Percentiles rank a stretch among this genome's conserved stretches.
Conservation (phyloP, 2,329 filamentous ascomycete species). For the Arthrobotrys conoides region DNA sequence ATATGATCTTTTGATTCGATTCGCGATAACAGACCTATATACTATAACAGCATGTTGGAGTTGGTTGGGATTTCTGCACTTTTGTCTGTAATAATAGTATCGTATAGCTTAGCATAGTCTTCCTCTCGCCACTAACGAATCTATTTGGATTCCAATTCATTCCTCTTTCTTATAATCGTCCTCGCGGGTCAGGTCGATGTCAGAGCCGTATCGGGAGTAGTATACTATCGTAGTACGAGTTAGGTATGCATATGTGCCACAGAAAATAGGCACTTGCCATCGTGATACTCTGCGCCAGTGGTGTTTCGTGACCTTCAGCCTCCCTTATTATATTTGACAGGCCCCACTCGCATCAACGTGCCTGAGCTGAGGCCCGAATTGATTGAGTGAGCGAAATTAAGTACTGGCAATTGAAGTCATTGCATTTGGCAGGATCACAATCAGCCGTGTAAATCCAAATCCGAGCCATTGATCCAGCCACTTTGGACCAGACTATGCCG, state of each 20-base stretch:
- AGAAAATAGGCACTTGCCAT: background rate
- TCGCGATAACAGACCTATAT: background rate
- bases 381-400: conserved; percentile 12
- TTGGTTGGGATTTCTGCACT: conserved; percentile 7
- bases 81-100: background rate
- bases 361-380: background rate
- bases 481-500: background rate
- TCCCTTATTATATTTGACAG: conserved; percentile 10
- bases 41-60: background rate
- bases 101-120: background rate
- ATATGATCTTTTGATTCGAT: background rate
- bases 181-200: too few species aligned
- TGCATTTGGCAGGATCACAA: conserved; percentile 35
- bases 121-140: background rate
- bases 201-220: too few species aligned
- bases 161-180: background rate
- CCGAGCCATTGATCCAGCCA: conserved; percentile 34
- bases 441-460: conserved; percentile 1
- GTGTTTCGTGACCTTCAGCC: background rate
- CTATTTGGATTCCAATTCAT: background rate
- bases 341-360: background rate
- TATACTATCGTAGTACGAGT: background rate
- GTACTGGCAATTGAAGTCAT: conserved; percentile 1
- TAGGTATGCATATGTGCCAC: background rate
- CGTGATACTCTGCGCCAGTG: background rate